phyloP scores from a whole-genome alignment of 768 basidiomycete genomes.

The Leucogyrophana mollusca region DNA sequence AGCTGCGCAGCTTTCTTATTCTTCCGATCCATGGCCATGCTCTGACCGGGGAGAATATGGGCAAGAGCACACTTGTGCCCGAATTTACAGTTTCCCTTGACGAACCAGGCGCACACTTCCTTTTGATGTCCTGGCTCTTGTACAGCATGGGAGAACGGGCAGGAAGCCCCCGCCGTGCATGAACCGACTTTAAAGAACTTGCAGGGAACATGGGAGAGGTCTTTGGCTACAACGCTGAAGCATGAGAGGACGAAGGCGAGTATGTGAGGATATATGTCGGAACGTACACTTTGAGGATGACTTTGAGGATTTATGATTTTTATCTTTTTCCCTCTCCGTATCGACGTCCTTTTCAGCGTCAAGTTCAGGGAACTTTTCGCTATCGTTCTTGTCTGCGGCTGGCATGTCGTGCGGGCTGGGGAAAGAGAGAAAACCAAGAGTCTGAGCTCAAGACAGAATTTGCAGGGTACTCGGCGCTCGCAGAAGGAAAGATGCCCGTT shows the following conservation, averaged over 20 bases:
- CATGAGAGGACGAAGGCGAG: not conserved
- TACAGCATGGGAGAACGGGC: slow-evolving; percentile 87
- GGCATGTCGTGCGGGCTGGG: slow-evolving; percentile 14
- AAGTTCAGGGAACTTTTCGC: slow-evolving; percentile 12
- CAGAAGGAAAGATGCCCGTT: too few relatives aligned
- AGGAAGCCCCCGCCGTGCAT: slow-evolving; percentile 91
- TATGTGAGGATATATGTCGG: slow-evolving; percentile 8
- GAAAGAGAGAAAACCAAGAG: not conserved
- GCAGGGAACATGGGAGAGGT: slow-evolving; percentile 95
- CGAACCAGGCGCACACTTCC: slow-evolving; percentile 84
- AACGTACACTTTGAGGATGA: slow-evolving; percentile 31
- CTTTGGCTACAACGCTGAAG: slow-evolving; percentile 55
- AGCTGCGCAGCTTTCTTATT: slow-evolving; percentile 91
- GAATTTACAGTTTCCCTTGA: slow-evolving; percentile 90
- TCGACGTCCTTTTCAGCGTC: slow-evolving; percentile 20
- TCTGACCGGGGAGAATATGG: slow-evolving; percentile 91
- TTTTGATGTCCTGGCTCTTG: slow-evolving; percentile 77
- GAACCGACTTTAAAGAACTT: slow-evolving; percentile 95
- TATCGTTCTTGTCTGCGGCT: slow-evolving; percentile 19
- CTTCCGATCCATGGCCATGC: slow-evolving; percentile 94
- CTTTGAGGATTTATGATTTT: slow-evolving; percentile 20
- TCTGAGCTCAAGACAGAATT: too few relatives aligned
- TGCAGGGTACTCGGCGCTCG: too few relatives aligned
- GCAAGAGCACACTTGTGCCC: slow-evolving; percentile 88
- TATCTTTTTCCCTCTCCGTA: slow-evolving; percentile 12